These are phyloP conservation scores for Coemansia sp. DNA, from an alignment of 192 early-diverging fungal species.

Conservation along the genomic window DNA sequence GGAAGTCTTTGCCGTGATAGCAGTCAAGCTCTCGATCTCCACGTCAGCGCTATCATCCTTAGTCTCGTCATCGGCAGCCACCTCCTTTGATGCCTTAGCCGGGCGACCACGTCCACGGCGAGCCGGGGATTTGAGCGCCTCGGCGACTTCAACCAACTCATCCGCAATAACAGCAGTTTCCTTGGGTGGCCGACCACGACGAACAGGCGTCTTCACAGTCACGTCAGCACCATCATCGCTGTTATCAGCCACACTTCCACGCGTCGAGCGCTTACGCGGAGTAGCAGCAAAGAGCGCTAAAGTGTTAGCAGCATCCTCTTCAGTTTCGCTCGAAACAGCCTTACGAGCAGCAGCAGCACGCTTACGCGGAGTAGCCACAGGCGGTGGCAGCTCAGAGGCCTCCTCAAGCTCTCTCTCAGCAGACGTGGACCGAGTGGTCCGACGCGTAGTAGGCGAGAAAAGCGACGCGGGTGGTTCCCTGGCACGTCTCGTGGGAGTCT, in stretches of 20 bases:
- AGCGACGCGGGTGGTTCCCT: background rate
- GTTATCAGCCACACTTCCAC: slow-evolving; percentile 5
- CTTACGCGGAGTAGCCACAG: slow-evolving; percentile 22
- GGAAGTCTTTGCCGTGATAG: background rate
- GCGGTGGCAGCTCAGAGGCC: background rate
- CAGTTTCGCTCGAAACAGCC: background rate
- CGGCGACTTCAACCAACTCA: slow-evolving; percentile 10
- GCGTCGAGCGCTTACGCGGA: slow-evolving; percentile 23
- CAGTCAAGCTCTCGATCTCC: background rate
- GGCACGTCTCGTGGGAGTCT: slow-evolving; percentile 8
- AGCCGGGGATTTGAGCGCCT: slow-evolving; percentile 8
- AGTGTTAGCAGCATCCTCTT: slow-evolving; percentile 1
- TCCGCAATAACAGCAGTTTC: background rate
- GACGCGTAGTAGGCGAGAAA: slow-evolving; percentile 9
- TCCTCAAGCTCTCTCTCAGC: slow-evolving; percentile 10
- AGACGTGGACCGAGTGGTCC: slow-evolving; percentile 7
- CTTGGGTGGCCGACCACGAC: slow-evolving; percentile 16
- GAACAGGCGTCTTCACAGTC: slow-evolving; percentile 12
- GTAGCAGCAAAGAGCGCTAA: slow-evolving; percentile 18
- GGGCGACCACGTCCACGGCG: slow-evolving; percentile 1
- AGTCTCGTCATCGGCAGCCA: background rate
- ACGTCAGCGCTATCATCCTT: background rate
- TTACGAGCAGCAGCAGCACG: slow-evolving; percentile 1
- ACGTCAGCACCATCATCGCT: slow-evolving; percentile 1
- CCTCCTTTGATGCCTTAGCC: slow-evolving; percentile 4